A percentile compares a stretch with the other conserved stretches of the same genome.
These are phyloP conservation scores for Euphorbia tirucalli DNA, from an alignment of 345 rosid genomes.

Conservation along the genomic window DNA sequence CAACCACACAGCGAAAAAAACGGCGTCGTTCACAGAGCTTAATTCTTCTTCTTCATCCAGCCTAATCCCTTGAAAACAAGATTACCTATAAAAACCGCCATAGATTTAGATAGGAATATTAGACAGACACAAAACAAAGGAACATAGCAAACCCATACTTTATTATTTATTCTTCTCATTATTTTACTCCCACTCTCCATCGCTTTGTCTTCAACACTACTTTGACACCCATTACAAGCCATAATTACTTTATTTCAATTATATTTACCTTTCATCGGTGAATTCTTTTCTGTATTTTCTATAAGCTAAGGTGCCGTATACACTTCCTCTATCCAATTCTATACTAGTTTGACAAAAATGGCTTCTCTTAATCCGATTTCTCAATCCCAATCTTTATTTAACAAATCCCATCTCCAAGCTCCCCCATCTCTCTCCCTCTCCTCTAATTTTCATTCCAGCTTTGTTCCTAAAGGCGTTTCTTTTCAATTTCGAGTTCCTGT, in stretches of 20 bases:
- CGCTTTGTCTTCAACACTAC: constrained; percentile 39
- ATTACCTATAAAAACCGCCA: not conserved
- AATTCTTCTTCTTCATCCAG: not conserved
- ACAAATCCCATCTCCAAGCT: constrained; percentile 34
- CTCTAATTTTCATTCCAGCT: constrained; percentile 29
- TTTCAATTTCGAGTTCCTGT: constrained; percentile 9
- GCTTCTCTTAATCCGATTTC: constrained; percentile 57
- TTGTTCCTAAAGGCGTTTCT: constrained; percentile 25
- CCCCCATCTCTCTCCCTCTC: constrained; percentile 11
- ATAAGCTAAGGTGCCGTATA: constrained; percentile 20
- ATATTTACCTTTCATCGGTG: not conserved
- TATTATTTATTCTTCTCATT: not conserved
- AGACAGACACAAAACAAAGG: not conserved
- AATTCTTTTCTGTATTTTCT: not conserved
- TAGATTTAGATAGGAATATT: no score
- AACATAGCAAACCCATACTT: not conserved
- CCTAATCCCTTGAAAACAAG: not conserved
- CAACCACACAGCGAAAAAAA: no score
- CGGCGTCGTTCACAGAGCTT: not conserved
- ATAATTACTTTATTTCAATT: not conserved
- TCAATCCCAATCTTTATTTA: constrained; percentile 41
- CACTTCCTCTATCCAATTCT: constrained; percentile 16
- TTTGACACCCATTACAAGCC: constrained; percentile 29
- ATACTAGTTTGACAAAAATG: constrained; percentile 30
- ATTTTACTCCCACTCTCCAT: not conserved